Conservation (phyloP, 2,329 filamentous ascomycete genomes). For the Fragosphaeria purpurea region DNA sequence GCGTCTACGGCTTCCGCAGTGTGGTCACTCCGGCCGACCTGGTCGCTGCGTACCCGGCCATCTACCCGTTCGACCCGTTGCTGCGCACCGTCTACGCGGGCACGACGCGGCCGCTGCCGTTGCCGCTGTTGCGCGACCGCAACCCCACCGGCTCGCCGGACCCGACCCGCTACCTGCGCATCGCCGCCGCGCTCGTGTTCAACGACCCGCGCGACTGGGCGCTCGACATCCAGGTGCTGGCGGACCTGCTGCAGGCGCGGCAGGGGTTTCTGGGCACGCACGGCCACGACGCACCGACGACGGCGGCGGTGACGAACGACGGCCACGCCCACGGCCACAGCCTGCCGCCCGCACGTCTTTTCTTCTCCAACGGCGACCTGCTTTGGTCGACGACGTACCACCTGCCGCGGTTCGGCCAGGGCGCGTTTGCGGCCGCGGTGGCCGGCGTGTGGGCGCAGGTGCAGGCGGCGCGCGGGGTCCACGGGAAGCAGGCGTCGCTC, state of each 20-base stretch:
- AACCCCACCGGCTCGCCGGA: constrained; percentile 10
- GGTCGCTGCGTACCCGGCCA: constrained; percentile 57
- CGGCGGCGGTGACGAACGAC: constrained; percentile 27
- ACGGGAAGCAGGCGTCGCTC: constrained; percentile 20
- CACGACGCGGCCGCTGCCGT: constrained; percentile 48
- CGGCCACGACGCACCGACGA: constrained; percentile 28
- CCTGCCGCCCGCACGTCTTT: constrained; percentile 58
- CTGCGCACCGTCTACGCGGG: constrained; percentile 51
- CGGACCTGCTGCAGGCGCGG: constrained; percentile 72
- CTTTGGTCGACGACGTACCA: constrained; percentile 82
- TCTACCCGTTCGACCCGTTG: constrained; percentile 75
- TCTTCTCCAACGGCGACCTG: constrained; percentile 84
- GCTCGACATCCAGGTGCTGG: constrained; percentile 73
- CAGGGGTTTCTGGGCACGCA: constrained; percentile 73
- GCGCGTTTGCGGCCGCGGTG: constrained; percentile 76
- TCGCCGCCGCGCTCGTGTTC: constrained; percentile 88
- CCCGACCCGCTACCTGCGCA: constrained; percentile 44
- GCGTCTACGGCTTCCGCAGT: constrained; percentile 62
- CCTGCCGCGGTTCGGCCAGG: constrained; percentile 80
- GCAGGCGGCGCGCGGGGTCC: constrained; percentile 53
- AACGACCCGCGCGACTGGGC: constrained; percentile 97
- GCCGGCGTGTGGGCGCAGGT: constrained; percentile 68
- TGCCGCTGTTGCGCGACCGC: constrained; percentile 29
- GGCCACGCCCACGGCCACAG: constrained; percentile 54
- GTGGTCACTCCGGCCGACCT: constrained; percentile 85